Evolutionary conservation across 768 basidiomycete genomes (phyloP).

Genomic region (Asterophora parasitica): DNA sequence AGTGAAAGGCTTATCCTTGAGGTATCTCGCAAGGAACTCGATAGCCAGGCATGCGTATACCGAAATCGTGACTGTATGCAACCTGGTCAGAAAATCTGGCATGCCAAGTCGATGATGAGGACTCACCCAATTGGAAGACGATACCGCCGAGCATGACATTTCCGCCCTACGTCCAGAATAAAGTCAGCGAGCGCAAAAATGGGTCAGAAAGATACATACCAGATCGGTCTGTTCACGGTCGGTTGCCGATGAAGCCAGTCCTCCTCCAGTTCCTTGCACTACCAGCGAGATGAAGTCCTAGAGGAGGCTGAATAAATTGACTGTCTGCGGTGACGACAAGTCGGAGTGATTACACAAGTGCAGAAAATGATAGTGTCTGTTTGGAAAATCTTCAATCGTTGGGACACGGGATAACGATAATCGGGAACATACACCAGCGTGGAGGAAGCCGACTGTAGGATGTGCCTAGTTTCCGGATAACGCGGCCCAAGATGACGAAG

Average conservation of each 20-base stretch:
- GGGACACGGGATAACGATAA: not conserved
- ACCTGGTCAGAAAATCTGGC: too few relatives aligned
- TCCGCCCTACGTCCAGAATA: constrained; percentile 13
- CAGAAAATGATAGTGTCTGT: constrained; percentile 35
- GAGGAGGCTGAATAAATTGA: not conserved
- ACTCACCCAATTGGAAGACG: constrained; percentile 36
- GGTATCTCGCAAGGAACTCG: constrained; percentile 45
- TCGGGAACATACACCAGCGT: constrained; percentile 25
- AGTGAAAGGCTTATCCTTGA: constrained; percentile 29
- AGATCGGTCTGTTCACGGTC: constrained; percentile 6
- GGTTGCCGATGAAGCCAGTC: constrained; percentile 36
- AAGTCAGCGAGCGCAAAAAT: not conserved
- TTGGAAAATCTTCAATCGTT: not conserved
- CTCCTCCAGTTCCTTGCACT: constrained; percentile 62
- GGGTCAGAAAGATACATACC: not conserved
- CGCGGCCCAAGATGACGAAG: constrained; percentile 46
- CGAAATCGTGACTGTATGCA: constrained; percentile 33
- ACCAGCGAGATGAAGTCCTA: constrained; percentile 54
- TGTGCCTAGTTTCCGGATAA: constrained; percentile 38
- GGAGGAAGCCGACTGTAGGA: constrained; percentile 47
- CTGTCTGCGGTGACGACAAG: not conserved
- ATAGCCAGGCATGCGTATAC: constrained; percentile 34
- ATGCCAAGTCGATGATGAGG: too few relatives aligned
- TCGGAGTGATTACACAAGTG: constrained; percentile 15
- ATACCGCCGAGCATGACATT: constrained; percentile 56